A percentile compares a stretch with the other conserved stretches of the same genome.
Evolutionary conservation across 306 rosid species (phyloP).

Genomic region (Malus sylvestris): DNA sequence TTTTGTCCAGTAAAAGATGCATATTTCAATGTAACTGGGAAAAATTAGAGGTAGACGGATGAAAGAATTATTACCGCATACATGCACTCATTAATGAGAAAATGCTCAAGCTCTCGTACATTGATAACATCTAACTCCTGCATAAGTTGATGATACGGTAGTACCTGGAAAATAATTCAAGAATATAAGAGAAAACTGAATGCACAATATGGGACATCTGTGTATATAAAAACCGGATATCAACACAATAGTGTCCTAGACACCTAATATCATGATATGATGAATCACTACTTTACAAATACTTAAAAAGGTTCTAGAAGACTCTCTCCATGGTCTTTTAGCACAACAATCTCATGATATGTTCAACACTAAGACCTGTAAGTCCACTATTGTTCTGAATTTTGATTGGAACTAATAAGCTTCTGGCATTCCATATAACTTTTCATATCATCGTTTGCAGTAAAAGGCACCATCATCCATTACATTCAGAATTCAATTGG

Average conservation of each 20-base stretch:
- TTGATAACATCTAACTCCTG: slow-evolving; percentile 82
- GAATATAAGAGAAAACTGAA: not conserved
- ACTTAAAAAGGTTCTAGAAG: not conserved
- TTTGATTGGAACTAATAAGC: not conserved
- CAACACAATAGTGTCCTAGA: not conserved
- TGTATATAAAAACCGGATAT: not conserved
- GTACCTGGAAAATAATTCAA: slow-evolving; percentile 42
- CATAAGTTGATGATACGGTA: slow-evolving; percentile 83
- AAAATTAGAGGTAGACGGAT: slow-evolving; percentile 1
- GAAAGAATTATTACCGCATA: slow-evolving; percentile 66
- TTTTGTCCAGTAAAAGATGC: not conserved
- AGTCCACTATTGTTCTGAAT: not conserved
- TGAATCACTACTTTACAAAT: not conserved
- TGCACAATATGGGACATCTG: not conserved
- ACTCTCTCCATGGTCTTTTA: not conserved
- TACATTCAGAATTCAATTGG: not conserved
- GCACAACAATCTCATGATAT: not conserved
- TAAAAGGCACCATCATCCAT: not conserved
- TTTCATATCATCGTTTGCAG: not conserved
- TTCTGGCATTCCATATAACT: not conserved
- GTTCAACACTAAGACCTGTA: not conserved
- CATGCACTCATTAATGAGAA: slow-evolving; percentile 97
- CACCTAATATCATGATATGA: not conserved
- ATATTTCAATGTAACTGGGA: slow-evolving; percentile 1
- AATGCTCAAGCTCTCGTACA: slow-evolving; percentile 89